Evolutionary conservation across 2,329 filamentous ascomycete species (phyloP).

Genomic region (Pseudogymnoascus sp.): DNA sequence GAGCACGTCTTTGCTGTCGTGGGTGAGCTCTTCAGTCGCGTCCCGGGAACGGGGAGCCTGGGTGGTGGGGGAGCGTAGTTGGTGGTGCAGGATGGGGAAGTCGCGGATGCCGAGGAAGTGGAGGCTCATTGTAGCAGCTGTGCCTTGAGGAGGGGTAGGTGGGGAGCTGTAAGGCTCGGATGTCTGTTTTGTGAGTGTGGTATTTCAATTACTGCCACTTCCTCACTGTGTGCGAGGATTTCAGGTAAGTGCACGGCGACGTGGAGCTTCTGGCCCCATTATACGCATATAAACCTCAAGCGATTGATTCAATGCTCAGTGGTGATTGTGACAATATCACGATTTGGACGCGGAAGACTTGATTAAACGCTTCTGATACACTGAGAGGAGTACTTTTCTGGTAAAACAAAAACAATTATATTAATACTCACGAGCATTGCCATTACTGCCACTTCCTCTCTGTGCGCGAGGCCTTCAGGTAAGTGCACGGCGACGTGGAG

Average conservation of each 20-base stretch:
- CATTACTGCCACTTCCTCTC: too few relatives aligned
- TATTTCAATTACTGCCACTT: not conserved
- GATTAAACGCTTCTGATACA: not conserved
- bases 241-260: not conserved
- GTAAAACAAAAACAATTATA: constrained; percentile 1
- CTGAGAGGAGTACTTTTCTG: constrained; percentile 1
- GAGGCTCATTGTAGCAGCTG: constrained; percentile 19
- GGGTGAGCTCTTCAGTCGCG: constrained; percentile 15
- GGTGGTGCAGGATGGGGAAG: constrained; percentile 21
- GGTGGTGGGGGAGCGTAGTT: constrained; percentile 18
- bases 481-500: not conserved
- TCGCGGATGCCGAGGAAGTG: constrained; percentile 22
- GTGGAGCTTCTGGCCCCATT: not conserved
- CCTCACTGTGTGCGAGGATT: not conserved
- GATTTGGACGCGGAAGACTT: not conserved
- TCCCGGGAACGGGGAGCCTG: constrained; percentile 9
- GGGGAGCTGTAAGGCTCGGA: not conserved
- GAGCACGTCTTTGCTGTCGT: constrained; percentile 27
- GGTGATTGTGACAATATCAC: constrained; percentile 3
- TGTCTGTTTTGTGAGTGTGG: not conserved
- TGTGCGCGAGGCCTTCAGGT: too few relatives aligned
- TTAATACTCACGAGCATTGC: not conserved
- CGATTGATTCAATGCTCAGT: not conserved
- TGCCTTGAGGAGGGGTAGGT: not conserved
- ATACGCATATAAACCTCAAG: not conserved